phyloP scores from a whole-genome alignment of 306 rosid genomes.

The Myrica gale region DNA sequence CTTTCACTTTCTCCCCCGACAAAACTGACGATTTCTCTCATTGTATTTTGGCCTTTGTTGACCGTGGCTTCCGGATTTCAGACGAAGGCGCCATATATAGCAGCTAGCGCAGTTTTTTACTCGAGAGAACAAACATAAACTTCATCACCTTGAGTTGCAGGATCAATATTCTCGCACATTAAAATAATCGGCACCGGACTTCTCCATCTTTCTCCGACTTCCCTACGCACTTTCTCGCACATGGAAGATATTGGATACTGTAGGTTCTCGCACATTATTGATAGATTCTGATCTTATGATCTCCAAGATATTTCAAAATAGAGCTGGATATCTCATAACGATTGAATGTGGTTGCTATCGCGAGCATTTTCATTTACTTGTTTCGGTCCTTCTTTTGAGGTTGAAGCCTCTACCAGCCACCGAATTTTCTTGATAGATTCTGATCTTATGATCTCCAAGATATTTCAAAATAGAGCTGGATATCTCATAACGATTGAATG shows the following conservation, averaged over 20 bases:
- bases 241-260: neutral
- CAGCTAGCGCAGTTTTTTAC: neutral
- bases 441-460: neutral
- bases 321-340: neutral
- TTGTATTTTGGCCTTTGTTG: neutral
- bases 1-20: neutral
- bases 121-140: neutral
- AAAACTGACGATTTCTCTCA: neutral
- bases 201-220: neutral
- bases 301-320: neutral
- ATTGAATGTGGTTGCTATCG: neutral
- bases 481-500: neutral
- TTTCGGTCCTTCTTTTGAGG: neutral
- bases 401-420: neutral
- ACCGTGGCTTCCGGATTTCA: neutral
- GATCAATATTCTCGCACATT: too few species aligned
- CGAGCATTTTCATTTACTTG: neutral
- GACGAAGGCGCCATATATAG: slow-evolving; percentile 1
- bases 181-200: too few species aligned
- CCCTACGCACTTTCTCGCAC: neutral
- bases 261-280: neutral
- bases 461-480: neutral
- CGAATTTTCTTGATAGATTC: neutral
- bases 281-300: neutral
- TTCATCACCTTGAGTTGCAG: neutral